phyloP scores from a whole-genome alignment of 2,329 filamentous ascomycete species.

The Talaromyces pinophilus region DNA sequence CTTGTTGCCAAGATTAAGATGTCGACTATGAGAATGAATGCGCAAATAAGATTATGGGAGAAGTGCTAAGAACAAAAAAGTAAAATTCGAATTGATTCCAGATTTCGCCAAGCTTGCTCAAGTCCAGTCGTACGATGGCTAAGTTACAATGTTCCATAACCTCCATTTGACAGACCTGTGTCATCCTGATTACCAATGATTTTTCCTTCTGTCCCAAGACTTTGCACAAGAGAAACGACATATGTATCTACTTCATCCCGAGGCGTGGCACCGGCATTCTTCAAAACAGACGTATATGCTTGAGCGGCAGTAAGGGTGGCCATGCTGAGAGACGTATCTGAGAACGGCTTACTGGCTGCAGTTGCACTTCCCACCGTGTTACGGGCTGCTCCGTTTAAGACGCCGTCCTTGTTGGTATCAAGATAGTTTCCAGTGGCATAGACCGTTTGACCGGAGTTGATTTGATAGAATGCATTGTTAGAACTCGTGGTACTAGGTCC shows the following conservation, averaged over 20 bases:
- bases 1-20: not conserved
- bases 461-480: constrained; percentile 55
- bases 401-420: constrained; percentile 54
- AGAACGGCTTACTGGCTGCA: not conserved
- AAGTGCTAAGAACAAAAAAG: not conserved
- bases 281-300: constrained; percentile 5
- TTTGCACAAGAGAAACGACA: constrained; percentile 5
- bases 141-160: constrained; percentile 7
- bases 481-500: constrained; percentile 50
- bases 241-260: constrained; percentile 6
- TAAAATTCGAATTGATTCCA: not conserved
- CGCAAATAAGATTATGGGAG: not conserved
- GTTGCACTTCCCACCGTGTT: constrained; percentile 10
- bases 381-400: constrained; percentile 45
- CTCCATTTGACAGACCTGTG: constrained; percentile 9
- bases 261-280: constrained; percentile 3
- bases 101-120: not conserved
- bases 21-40: not conserved
- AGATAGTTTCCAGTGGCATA: constrained; percentile 57
- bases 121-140: not conserved
- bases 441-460: constrained; percentile 57
- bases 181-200: constrained; percentile 7
- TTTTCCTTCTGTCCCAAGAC: not conserved
- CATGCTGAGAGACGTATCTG: constrained; percentile 1
- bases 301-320: constrained; percentile 1